Evolutionary conservation across 805 yeast species (phyloP).

Genomic region (Ogataea glucozyma): DNA sequence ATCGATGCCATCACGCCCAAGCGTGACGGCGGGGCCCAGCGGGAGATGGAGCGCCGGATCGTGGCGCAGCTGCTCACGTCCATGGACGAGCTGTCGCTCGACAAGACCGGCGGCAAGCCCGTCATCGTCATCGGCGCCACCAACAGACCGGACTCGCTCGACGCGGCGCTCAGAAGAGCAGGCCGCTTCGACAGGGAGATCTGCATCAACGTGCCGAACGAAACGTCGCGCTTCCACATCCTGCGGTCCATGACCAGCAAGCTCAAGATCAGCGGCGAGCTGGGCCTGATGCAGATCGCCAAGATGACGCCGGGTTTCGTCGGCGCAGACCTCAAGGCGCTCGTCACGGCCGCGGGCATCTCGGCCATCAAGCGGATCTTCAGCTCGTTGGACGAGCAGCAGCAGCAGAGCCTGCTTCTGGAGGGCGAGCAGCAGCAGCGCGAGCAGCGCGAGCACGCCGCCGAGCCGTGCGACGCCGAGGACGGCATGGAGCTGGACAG

Average conservation of each 20-base stretch:
- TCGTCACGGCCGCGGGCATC: constrained; percentile 93
- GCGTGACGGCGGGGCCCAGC: constrained; percentile 95
- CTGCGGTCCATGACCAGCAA: constrained; percentile 68
- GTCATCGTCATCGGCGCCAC: constrained; percentile 96
- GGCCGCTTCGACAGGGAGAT: constrained; percentile 97
- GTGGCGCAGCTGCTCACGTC: constrained; percentile 94
- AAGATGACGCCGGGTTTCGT: constrained; percentile 96
- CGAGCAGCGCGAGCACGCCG: constrained; percentile 1
- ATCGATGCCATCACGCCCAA: constrained; percentile 98
- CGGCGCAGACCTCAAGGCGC: constrained; percentile 94
- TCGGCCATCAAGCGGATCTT: constrained; percentile 92
- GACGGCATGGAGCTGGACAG: constrained; percentile 32
- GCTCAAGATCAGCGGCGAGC: constrained; percentile 65
- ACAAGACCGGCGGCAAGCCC: constrained; percentile 88
- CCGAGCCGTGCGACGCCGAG: not conserved
- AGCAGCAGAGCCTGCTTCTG: constrained; percentile 31
- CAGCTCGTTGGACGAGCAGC: constrained; percentile 50
- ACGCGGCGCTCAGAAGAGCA: constrained; percentile 92
- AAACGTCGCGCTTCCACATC: constrained; percentile 73
- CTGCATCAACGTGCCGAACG: constrained; percentile 92
- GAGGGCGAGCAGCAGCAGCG: constrained; percentile 19
- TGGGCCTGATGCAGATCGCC: constrained; percentile 74
- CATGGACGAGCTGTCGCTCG: constrained; percentile 88
- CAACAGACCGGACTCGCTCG: constrained; percentile 92
- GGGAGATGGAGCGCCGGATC: constrained; percentile 97